Evolutionary conservation across 2,329 filamentous ascomycete species (phyloP), one percentile per base, ranked within the genome.

Genomic region (Claviceps purpurea): DNA sequence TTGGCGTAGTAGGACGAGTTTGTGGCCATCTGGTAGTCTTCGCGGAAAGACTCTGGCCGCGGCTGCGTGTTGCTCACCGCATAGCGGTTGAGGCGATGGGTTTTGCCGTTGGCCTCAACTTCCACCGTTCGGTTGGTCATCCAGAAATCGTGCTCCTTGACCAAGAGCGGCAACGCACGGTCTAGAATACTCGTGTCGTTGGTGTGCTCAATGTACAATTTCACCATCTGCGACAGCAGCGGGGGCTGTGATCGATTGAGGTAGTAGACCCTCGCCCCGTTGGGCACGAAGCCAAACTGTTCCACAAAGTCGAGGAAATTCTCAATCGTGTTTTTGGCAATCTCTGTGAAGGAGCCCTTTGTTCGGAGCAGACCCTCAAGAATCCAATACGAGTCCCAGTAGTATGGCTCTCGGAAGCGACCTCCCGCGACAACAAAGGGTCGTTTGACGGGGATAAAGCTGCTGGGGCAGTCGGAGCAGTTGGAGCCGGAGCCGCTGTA

Each of bases 351-450:
- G 45, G 75, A 74, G 40, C 82, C 82, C n/a, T 79, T 75, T 0
- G 81, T 85, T 47, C 82, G 75, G 38, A 85, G 65, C 24, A 86
- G 70, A 24, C 82, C 82, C 65, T 83, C 77, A 47, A 85, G 59
- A 48, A 85, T 82, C 81, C 79, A 84, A 67, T 77, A 85, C 37
- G 79, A 81, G 63, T 85, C 81, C 82, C 82, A 85, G 64, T 85
- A 85, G 61, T 85, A 86, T 1, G 79, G 75, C 64, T 86, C 82
- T 38, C 82, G 73, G 70, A 86, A 86, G 34, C 82, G 78, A n/a
- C 82, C 82, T 13, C 82, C 82, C 3, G 82, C 81, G 16, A 86
- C 75, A n/a, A 86, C 80, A 59, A 86, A 85, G 3, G 80, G 82
- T 52, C 79, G 76, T 59, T 82, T 83, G 54, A 85, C 62, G 6